Evolutionary conservation across 2,329 filamentous ascomycete genomes (phyloP), one percentile per base, ranked within the genome.

Genomic region (Tolypocladium amazonense): DNA sequence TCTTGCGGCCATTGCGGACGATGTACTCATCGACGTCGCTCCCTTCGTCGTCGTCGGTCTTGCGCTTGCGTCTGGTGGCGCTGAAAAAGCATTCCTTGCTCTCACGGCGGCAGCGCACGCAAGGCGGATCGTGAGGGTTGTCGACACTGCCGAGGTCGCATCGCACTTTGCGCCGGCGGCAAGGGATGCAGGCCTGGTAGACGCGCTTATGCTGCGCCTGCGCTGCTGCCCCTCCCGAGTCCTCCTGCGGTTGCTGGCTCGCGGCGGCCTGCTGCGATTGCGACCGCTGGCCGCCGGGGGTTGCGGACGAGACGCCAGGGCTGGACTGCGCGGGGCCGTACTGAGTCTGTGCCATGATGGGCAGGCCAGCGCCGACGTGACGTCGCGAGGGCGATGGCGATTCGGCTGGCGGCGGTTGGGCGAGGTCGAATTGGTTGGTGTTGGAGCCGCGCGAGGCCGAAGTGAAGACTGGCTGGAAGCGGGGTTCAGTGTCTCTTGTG

Each of bases 21-120:
- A 88, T 84, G 71, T 90, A 90, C 64, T 90, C 87, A 66, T 85
- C 83, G 60, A 78, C 77, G 60, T 79, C 76, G 60, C 74, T 75
- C 58, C 77, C 80, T 41, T 77, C 67, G 67, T 77, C 83, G 65
- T 89, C 79, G 65, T 80, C 84, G 56, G 82, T 82, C 80, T 94
- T 95, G 71, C 92, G 86, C 85, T 97, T 97, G 70, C 94, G 87
- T 57, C 94, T 84, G 38, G 92, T 97, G 25, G 92, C 90, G 63
- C 92, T 96, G 79, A 99, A 99, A 81, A 88, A 96, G 79, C 94
- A 99, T 69, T 96, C 88, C 74, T 97, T 97, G 77, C 88, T 91
- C 79, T 99, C 94, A 66, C 94, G 87, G 58, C 92, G 88, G 73
- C 94, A 99, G 70, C 94, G 87, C 61, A 93, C 89, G 73, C 94